Base-by-base conservation (phyloP, 192 early-diverging fungal genomes). In the Gaertneriomyces sp. region DNA sequence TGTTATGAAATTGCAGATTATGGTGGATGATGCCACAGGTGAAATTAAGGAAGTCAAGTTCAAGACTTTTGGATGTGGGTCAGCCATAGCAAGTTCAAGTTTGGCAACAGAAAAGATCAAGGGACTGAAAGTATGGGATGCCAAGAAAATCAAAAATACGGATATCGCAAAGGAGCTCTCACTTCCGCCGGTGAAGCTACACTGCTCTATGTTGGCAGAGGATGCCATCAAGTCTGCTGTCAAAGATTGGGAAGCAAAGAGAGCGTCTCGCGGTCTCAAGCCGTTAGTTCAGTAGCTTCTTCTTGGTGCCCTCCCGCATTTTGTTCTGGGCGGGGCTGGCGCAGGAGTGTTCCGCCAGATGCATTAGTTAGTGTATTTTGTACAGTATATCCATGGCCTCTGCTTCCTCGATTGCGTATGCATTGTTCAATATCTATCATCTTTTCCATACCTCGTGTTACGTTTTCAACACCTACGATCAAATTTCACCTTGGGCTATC, bases 181-280 rank as follows among this genome's bases (percentile, higher is more conserved):
- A 47, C 69, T 98, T 60, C 96, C 96, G 19, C 96, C 96, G 17
- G 96, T 96, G 62, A 98, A 98, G 79, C 81, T 98, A 38, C 96
- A 98, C 79, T 98, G 96, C 78, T 96, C 94, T 8, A 98, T 98
- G 96, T 87, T 98, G 41, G 96, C 96, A 42, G 96, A 98, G 74
- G 96, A 98, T 74, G 96, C 96, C 53, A 98, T 98, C 79, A 96
- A 96, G 80, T 91, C 90, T 20, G 96, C 96, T n/a, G 92, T 98
- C 60, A 93, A 90, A 71, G 94, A 98, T 79, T 98, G 92, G 78
- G 81, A 94, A 71, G 86, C 77, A 51, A 98, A 98, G 80, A 84
- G 90, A 39, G 62, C 64, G 17, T 55, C 66, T 45, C 42, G 66
- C 8, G 66, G 66, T 11, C 66, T 68, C 40, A 60, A 58, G 42